These are phyloP conservation scores for Telfairia occidentalis DNA, from an alignment of 331 rosid species.

Conservation along the genomic window DNA sequence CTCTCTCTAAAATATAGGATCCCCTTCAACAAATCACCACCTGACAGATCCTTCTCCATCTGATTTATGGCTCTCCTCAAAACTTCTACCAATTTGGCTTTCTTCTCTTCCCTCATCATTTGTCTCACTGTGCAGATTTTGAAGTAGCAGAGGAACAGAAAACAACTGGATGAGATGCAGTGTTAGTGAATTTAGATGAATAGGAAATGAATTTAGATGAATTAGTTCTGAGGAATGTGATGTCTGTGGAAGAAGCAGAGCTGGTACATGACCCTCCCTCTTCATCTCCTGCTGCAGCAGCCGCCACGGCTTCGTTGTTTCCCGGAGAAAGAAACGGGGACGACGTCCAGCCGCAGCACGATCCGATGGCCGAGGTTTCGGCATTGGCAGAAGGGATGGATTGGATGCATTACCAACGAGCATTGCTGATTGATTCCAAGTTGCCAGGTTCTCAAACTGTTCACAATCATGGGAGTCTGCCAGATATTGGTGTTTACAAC, in stretches of 20 bases:
- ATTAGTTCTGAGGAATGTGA: conserved; percentile 8
- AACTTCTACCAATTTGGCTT: neutral
- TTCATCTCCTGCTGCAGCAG: neutral
- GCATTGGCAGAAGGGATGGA: neutral
- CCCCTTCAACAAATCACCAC: conserved; percentile 11
- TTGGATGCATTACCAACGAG: conserved; percentile 4
- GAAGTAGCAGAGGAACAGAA: neutral
- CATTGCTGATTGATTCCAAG: neutral
- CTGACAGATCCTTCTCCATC: neutral
- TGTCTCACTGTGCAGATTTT: neutral
- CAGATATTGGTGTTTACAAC: conserved; percentile 6
- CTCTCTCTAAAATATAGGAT: conserved; percentile 7
- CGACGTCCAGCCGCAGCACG: neutral
- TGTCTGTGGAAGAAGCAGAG: conserved; percentile 1
- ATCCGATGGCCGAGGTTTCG: neutral
- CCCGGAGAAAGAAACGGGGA: neutral
- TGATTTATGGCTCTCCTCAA: neutral
- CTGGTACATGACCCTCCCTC: neutral
- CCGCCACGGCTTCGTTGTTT: neutral
- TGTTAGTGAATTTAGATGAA: too few relatives aligned
- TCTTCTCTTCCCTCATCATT: neutral
- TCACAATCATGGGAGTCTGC: neutral
- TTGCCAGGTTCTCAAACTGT: conserved; percentile 3
- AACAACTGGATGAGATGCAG: neutral
- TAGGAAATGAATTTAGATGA: conserved; percentile 9